A percentile compares a stretch with the other conserved stretches of the same genome.
Conservation (phyloP, 805 yeast species). For the Huiozyma sinensis region DNA sequence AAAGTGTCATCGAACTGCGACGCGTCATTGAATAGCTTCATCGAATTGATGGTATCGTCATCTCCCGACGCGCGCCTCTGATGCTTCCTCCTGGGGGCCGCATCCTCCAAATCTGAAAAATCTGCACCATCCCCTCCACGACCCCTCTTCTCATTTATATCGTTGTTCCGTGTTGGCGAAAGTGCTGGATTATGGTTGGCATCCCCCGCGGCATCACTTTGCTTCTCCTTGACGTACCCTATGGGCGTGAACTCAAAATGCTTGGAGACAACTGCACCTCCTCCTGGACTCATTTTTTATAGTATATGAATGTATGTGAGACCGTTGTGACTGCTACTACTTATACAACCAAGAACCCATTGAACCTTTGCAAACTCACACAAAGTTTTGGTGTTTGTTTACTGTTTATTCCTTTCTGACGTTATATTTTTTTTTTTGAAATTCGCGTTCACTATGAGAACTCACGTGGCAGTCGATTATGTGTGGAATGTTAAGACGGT, state of each 20-base stretch:
- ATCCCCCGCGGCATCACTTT: background rate
- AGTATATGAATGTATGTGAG: background rate
- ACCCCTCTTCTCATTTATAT: background rate
- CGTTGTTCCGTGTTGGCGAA: background rate
- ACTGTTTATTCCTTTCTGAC: background rate
- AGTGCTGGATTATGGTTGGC: constrained; percentile 1
- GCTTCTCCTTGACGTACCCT: constrained; percentile 24
- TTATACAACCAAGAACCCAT: too few relatives aligned
- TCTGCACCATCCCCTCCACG: background rate
- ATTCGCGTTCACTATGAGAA: background rate
- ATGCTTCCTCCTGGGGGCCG: constrained; percentile 11
- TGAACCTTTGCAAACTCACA: background rate
- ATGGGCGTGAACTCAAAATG: constrained; percentile 31
- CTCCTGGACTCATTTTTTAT: background rate
- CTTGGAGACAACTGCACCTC: background rate
- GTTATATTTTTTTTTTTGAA: background rate
- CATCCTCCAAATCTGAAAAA: background rate
- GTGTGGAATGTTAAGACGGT: background rate
- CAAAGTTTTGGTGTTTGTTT: background rate
- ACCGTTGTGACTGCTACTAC: background rate
- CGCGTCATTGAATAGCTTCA: constrained; percentile 21
- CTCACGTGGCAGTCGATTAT: background rate
- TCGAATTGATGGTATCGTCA: constrained; percentile 20
- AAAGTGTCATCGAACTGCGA: constrained; percentile 26
- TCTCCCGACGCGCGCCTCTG: constrained; percentile 3